phyloP scores from a whole-genome alignment of 2,329 filamentous ascomycete species.

The Fonsecaea nubica region DNA sequence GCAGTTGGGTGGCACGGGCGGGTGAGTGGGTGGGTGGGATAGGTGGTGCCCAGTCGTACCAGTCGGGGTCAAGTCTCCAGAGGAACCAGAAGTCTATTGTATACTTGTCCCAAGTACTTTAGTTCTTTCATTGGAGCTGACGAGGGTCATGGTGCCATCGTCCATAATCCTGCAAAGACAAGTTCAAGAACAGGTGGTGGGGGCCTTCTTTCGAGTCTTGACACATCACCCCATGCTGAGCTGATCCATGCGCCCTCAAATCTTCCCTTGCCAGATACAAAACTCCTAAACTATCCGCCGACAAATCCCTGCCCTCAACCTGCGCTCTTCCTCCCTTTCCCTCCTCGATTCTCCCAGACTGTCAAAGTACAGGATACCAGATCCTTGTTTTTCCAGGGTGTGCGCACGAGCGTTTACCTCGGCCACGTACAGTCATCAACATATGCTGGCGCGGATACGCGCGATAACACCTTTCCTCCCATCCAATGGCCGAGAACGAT shows the following conservation, averaged over 20 bases:
- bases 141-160: constrained; percentile 2
- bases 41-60: not conserved
- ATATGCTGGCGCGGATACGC: not conserved
- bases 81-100: not conserved
- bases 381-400: not conserved
- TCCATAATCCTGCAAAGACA: not conserved
- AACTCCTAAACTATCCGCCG: constrained; percentile 7
- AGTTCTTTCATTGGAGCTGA: constrained; percentile 11
- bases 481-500: constrained; percentile 29
- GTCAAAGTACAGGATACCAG: not conserved
- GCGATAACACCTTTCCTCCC: not conserved
- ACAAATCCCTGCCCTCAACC: not conserved
- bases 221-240: constrained; percentile 1
- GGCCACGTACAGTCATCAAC: not conserved
- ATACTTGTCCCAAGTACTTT: not conserved
- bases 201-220: not conserved
- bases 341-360: not conserved
- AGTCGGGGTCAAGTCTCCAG: not conserved
- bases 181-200: not conserved
- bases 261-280: not conserved
- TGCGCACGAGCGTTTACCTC: not conserved
- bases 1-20: not conserved
- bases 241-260: not conserved
- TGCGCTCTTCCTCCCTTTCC: constrained; percentile 3
- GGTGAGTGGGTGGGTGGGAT: too few species aligned